phyloP scores from a whole-genome alignment of 1,284 basidiomycete species.

The Pascua sp. region DNA sequence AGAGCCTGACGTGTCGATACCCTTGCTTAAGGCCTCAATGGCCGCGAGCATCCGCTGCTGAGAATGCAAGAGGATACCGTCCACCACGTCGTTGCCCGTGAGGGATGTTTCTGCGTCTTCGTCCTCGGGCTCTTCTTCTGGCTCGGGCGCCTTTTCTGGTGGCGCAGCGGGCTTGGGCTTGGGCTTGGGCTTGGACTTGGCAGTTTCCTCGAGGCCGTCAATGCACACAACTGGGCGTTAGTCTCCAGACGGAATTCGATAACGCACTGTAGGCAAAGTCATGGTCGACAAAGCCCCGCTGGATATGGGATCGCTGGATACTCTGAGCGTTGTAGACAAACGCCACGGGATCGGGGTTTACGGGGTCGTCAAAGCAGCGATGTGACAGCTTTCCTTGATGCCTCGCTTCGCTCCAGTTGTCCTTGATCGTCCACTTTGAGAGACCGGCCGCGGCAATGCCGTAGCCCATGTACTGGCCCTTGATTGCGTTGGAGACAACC shows the following conservation, averaged over 20 bases:
- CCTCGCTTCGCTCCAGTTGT: slow-evolving; percentile 45
- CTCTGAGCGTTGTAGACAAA: slow-evolving; percentile 38
- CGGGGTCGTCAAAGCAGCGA: slow-evolving; percentile 46
- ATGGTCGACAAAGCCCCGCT: slow-evolving; percentile 44
- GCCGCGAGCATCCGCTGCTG: slow-evolving; percentile 46
- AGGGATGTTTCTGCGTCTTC: background rate
- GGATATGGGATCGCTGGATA: slow-evolving; percentile 36
- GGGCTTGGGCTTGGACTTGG: background rate
- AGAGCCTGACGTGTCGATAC: slow-evolving; percentile 28
- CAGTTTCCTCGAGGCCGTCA: slow-evolving; percentile 24
- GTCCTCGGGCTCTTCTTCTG: background rate
- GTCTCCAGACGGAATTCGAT: background rate
- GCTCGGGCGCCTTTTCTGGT: background rate
- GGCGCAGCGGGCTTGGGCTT: background rate
- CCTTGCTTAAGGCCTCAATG: slow-evolving; percentile 34
- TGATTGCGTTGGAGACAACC: slow-evolving; percentile 40
- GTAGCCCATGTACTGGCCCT: slow-evolving; percentile 48
- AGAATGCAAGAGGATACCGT: slow-evolving; percentile 46
- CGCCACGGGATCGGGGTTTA: slow-evolving; percentile 44
- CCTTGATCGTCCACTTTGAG: slow-evolving; percentile 43
- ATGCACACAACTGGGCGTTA: slow-evolving; percentile 36
- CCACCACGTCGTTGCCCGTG: slow-evolving; percentile 42
- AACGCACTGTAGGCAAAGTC: slow-evolving; percentile 47
- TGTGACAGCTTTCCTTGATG: slow-evolving; percentile 41
- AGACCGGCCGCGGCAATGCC: slow-evolving; percentile 49